Conservation (phyloP, 192 early-diverging fungal genomes). For the Podochytrium sp. region DNA sequence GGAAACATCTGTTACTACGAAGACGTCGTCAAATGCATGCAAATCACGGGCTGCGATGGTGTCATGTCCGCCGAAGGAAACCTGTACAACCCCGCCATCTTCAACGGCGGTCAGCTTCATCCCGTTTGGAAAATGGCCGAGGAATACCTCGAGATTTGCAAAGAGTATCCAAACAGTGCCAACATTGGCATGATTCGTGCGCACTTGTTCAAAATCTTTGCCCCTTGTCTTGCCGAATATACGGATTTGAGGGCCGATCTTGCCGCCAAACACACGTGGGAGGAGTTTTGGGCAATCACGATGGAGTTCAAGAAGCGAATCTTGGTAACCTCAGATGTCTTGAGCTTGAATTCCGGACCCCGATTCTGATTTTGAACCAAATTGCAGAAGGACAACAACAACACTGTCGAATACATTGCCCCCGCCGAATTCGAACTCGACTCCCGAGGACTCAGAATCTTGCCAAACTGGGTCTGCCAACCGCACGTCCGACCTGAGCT, state of each 20-base stretch:
- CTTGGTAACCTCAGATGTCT: conserved; percentile 27
- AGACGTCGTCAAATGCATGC: conserved; percentile 83
- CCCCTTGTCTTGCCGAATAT: conserved; percentile 66
- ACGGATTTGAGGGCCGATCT: conserved; percentile 80
- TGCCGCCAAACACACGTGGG: conserved; percentile 59
- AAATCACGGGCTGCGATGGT: conserved; percentile 86
- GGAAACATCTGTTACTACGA: conserved; percentile 96
- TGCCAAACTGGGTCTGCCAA: conserved; percentile 73
- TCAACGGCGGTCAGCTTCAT: conserved; percentile 67
- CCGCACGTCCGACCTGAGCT: conserved; percentile 62
- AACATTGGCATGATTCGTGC: conserved; percentile 73
- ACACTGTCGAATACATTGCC: conserved; percentile 28
- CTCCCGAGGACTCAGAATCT: conserved; percentile 56
- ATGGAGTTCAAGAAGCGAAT: conserved; percentile 61
- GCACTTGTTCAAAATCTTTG: conserved; percentile 94
- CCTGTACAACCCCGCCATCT: conserved; percentile 84
- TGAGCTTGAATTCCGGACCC: background rate
- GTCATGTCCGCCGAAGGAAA: conserved; percentile 86
- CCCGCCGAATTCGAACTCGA: conserved; percentile 45
- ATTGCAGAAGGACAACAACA: conserved; percentile 18
- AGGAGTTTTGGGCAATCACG: conserved; percentile 63
- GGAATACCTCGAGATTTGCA: conserved; percentile 88
- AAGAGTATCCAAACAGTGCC: conserved; percentile 58
- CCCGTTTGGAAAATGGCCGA: conserved; percentile 78
- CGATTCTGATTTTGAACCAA: conserved; percentile 7